Conservation (phyloP, 2,329 filamentous ascomycete genomes). For the Leptographium galeiforme region DNA sequence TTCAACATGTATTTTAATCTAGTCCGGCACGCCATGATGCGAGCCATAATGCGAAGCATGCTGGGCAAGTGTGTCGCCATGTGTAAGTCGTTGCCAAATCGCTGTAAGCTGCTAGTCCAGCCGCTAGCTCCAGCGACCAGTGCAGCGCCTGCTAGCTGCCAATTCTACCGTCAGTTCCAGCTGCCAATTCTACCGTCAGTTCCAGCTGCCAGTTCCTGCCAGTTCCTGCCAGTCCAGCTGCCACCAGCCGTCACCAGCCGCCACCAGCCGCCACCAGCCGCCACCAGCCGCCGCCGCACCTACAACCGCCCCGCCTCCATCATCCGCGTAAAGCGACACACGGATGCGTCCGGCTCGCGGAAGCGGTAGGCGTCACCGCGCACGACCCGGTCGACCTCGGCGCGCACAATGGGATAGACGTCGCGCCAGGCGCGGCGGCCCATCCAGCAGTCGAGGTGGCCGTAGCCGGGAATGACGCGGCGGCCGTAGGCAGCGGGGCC, state of each 20-base stretch:
- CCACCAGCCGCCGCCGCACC: neutral
- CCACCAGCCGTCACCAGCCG: neutral
- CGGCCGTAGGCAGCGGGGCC: slow-evolving; percentile 31
- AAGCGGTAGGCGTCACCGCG: slow-evolving; percentile 28
- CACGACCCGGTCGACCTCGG: slow-evolving; percentile 40
- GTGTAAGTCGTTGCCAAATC: too few species aligned
- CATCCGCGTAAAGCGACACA: slow-evolving; percentile 28
- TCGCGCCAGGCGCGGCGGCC: slow-evolving; percentile 44
- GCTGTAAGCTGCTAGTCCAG: too few species aligned
- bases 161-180: neutral
- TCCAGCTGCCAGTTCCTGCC: neutral
- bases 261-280: too few species aligned
- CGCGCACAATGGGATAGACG: slow-evolving; percentile 41
- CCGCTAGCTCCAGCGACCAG: too few species aligned
- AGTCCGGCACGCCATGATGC: too few species aligned
- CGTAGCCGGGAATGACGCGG: slow-evolving; percentile 41
- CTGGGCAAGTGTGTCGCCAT: too few species aligned
- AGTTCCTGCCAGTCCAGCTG: neutral
- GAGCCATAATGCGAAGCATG: too few species aligned
- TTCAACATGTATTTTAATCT: too few species aligned
- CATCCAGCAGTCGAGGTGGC: slow-evolving; percentile 51
- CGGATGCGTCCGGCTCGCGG: slow-evolving; percentile 25
- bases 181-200: neutral
- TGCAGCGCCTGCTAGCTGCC: too few species aligned
- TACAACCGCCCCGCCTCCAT: slow-evolving; percentile 24